phyloP scores from a whole-genome alignment of 192 early-diverging fungal species.

The Backusella parvicylindrica region DNA sequence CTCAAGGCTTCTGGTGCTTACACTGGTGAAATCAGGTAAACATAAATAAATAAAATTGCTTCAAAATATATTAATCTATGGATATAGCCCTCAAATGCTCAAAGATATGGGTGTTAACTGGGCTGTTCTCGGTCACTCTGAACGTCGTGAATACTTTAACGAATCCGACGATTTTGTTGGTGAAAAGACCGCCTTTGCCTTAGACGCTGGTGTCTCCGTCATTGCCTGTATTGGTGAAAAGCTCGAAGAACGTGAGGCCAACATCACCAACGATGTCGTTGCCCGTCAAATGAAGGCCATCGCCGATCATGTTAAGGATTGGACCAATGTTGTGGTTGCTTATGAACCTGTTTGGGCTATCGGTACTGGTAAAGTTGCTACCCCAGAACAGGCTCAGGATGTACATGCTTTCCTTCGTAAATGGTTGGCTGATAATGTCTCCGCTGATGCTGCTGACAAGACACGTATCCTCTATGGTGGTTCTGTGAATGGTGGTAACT shows the following conservation, averaged over 20 bases:
- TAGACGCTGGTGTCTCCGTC: conserved; percentile 84
- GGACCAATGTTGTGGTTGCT: conserved; percentile 93
- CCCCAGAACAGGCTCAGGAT: conserved; percentile 95
- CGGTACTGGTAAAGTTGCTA: conserved; percentile 97
- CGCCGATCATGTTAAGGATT: conserved; percentile 74
- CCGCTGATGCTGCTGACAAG: conserved; percentile 74
- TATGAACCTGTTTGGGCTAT: conserved; percentile 99
- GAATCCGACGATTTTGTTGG: conserved; percentile 89
- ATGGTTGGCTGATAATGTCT: conserved; percentile 86
- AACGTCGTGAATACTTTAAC: conserved; percentile 89
- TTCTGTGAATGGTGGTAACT: conserved; percentile 87
- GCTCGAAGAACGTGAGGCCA: conserved; percentile 89
- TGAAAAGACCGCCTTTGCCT: conserved; percentile 85
- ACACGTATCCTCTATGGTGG: conserved; percentile 98
- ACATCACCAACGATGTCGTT: conserved; percentile 82
- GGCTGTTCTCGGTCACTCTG: conserved; percentile 98
- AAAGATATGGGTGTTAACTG: conserved; percentile 94
- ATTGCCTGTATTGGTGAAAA: conserved; percentile 97
- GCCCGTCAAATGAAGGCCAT: conserved; percentile 89
- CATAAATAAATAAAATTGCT: not conserved
- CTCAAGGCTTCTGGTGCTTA: conserved; percentile 83
- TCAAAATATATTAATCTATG: not conserved
- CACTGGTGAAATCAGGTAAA: conserved; percentile 87
- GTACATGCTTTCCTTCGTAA: conserved; percentile 84
- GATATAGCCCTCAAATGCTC: conserved; percentile 75